These are phyloP conservation scores for Exophiala bonariae DNA, from an alignment of 2,329 filamentous ascomycete genomes.

Conservation along the genomic window DNA sequence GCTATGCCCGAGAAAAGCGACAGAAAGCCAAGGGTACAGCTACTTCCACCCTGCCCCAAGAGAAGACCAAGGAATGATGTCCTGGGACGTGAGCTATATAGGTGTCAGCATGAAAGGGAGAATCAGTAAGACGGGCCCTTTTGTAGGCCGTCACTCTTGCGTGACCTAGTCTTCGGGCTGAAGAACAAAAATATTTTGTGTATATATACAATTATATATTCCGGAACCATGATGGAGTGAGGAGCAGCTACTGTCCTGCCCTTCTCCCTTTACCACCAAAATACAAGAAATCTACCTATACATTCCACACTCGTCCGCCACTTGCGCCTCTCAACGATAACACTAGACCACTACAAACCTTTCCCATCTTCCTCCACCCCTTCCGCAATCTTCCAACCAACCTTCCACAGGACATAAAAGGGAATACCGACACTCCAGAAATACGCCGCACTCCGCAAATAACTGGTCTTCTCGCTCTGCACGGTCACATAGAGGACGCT, in stretches of 20 bases:
- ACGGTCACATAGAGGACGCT: constrained; percentile 36
- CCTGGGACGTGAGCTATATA: too few species aligned
- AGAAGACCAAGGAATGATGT: constrained; percentile 5
- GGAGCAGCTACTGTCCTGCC: constrained; percentile 28
- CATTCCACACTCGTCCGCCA: background rate
- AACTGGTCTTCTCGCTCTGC: constrained; percentile 33
- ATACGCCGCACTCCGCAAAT: constrained; percentile 35
- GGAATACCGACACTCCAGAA: constrained; percentile 36
- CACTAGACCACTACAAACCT: too few species aligned
- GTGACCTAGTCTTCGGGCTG: too few species aligned
- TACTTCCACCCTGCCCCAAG: constrained; percentile 3
- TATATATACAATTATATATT: constrained; percentile 11
- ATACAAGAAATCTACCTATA: constrained; percentile 4
- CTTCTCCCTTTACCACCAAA: constrained; percentile 2
- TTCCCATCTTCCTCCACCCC: background rate
- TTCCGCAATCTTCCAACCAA: constrained; percentile 25
- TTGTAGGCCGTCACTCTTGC: too few species aligned
- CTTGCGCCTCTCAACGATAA: background rate
- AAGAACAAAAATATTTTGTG: constrained; percentile 4
- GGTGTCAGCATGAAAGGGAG: too few species aligned
- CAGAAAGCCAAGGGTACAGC: constrained; percentile 36
- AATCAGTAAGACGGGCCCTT: too few species aligned
- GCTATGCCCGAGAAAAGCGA: constrained; percentile 82
- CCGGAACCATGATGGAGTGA: background rate
- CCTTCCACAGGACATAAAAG: constrained; percentile 34